A percentile compares a stretch with the other conserved stretches of the same genome.
Conservation (phyloP, 768 basidiomycete genomes). For the Boletus pseudopeckii region DNA sequence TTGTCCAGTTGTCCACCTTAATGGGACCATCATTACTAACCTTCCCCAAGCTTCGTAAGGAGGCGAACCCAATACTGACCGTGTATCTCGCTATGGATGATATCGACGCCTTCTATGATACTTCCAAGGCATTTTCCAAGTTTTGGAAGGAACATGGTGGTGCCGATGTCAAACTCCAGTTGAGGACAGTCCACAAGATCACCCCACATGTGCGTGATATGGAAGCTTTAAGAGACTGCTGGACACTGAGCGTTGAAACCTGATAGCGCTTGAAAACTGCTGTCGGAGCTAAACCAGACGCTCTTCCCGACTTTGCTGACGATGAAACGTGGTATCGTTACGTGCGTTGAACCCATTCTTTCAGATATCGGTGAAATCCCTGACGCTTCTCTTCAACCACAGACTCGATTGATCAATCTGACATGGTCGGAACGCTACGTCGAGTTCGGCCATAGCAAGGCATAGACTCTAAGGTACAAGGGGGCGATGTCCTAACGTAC, state of each 20-base stretch:
- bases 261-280: conserved; percentile 34
- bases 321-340: conserved; percentile 35
- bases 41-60: conserved; percentile 6
- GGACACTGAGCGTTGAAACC: neutral
- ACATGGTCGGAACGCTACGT: conserved; percentile 29
- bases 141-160: conserved; percentile 33
- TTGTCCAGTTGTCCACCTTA: neutral
- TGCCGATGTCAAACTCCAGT: conserved; percentile 17
- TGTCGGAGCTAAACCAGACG: conserved; percentile 21
- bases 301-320: conserved; percentile 34
- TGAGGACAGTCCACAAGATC: conserved; percentile 31
- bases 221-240: neutral
- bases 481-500: neutral
- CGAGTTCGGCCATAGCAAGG: conserved; percentile 16
- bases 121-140: conserved; percentile 33
- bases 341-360: conserved; percentile 15
- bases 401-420: conserved; percentile 19
- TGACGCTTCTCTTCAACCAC: neutral
- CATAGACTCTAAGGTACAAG: conserved; percentile 1
- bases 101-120: conserved; percentile 34
- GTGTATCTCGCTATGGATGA: conserved; percentile 8
- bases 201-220: conserved; percentile 38
- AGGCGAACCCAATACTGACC: neutral
- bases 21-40: neutral
- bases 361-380: neutral